Evolutionary conservation across 116 monocot genomes (phyloP), one percentile per base, ranked within the genome.

Genomic region (Trichopus zeylanicus): DNA sequence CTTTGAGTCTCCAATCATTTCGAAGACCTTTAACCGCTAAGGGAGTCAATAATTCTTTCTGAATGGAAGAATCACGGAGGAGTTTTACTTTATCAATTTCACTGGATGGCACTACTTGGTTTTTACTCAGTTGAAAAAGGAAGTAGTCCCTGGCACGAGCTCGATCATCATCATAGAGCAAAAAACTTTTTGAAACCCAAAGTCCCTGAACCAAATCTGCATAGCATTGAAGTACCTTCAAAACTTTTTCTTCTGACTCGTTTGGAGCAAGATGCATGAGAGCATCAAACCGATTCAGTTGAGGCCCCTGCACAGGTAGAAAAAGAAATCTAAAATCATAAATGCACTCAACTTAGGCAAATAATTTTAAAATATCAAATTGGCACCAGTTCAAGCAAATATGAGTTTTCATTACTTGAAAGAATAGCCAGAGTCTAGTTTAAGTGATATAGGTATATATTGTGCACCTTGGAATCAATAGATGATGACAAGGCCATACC

Each of bases 171-270:
- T 71, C 56, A 70, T 61, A 74, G n/a, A 95, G 31, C 47, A 95
- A 55, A 27, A 74, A 79, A 60, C 84, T 86, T 79, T 90, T 90
- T 21, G 79, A 53, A 65, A 95, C 79, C 95, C 95, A 95, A 56
- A 84, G 57, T 18, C 90, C 90, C 67, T 86, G 95, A 11, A 95
- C n/a, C n/a, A n/a, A n/a, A n/a, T n/a, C n/a, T n/a, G n/a, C n/a
- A n/a, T n/a, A n/a, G n/a, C n/a, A n/a, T n/a, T n/a, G n/a, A n/a
- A n/a, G n/a, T n/a, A n/a, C n/a, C n/a, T n/a, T n/a, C n/a, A n/a
- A n/a, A n/a, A n/a, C 55, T 38, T 81, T 71, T 42, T 81, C 68
- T 26, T 38, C 32, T 7, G 84, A 75, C 5, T 59, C 56, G 12
- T 29, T 29, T 32, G 84, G 81, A 63, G 81, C 81, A 74, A 84